Base-by-base conservation (phyloP, 331 rosid species). In the Erythrophleum ivorense region DNA sequence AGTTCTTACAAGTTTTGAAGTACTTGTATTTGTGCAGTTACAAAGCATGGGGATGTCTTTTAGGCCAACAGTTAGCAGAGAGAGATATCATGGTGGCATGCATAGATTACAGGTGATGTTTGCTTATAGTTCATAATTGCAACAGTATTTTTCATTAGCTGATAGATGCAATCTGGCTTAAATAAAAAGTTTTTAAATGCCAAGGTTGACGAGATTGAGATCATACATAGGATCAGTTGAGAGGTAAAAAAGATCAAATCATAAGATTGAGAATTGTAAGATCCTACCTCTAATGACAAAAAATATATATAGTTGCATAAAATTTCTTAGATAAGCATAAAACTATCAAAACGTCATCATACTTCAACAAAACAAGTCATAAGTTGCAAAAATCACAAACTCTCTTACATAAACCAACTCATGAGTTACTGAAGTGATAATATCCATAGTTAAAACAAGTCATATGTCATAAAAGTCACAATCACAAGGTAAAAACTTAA, bases 21-120 rank as follows among this genome's bases (percentile, higher is more conserved):
- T 41, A 36, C 67, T 82, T 79, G 76, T 36, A 33, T 70, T 76
- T 60, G 54, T 89, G 89, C 91, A 93, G 99, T 73, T 90, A 95
- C 85, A 95, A 95, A 88, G 98, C 99, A 84, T 93, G 99, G 98
- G 99, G 99, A 60, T 87, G 92, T 85, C 99, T 95, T 73, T 89
- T 95, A 85, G 99, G 99, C 63, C 93, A 88, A 63, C 98, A 95
- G 75, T 88, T 95, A 86, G 83, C 99, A n/a, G 99, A 95, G 71
- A 88, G 98, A 85, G 98, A 86, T 86, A 89, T 95, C 87, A 91
- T 95, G 49, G 99, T 93, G 83, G 98, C 99, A 31, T 95, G 99
- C 91, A 93, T 95, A 63, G 99, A 95, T 90, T 95, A 95, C 93
- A 89, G 98, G 98, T 94, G 81, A 79, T 38, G 21, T 43, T 70